phyloP scores from a whole-genome alignment of 2,329 filamentous ascomycete genomes.

The Huntiella bhutanensis region DNA sequence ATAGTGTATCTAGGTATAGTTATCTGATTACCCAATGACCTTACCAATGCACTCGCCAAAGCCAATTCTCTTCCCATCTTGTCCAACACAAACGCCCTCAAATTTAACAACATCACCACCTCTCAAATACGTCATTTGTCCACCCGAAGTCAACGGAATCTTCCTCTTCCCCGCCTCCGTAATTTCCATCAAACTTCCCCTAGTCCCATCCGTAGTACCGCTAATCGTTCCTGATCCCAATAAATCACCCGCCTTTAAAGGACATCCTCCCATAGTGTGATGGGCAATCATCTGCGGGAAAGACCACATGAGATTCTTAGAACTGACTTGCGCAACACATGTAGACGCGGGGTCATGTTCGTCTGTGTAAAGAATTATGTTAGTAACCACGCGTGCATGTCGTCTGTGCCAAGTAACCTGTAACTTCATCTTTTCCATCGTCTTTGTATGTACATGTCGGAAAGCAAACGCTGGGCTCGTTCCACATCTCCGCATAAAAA shows the following conservation, averaged over 20 bases:
- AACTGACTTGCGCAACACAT: slow-evolving; percentile 8
- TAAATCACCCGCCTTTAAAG: slow-evolving; percentile 49
- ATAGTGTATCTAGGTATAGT: too few species aligned
- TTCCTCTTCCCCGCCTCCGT: slow-evolving; percentile 26
- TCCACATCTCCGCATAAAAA: too few species aligned
- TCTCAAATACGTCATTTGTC: slow-evolving; percentile 24
- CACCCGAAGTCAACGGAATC: slow-evolving; percentile 22
- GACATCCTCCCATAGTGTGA: slow-evolving; percentile 53
- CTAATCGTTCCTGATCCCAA: slow-evolving; percentile 34
- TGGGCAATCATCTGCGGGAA: slow-evolving; percentile 65
- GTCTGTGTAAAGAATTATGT: too few species aligned
- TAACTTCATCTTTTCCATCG: too few species aligned
- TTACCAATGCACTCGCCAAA: slow-evolving; percentile 25
- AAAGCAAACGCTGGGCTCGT: too few species aligned
- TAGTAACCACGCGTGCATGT: too few species aligned
- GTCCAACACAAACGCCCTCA: slow-evolving; percentile 20
- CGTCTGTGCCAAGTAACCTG: too few species aligned
- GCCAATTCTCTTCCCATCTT: slow-evolving; percentile 18
- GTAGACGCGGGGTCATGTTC: neutral
- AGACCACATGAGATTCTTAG: slow-evolving; percentile 41
- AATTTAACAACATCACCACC: slow-evolving; percentile 27
- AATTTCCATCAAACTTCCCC: slow-evolving; percentile 27
- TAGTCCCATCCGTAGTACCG: slow-evolving; percentile 21
- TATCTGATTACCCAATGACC: slow-evolving; percentile 13
- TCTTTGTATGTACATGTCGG: too few species aligned